A percentile compares a stretch with the other conserved stretches of the same genome.
Conservation (phyloP, 129 eudicot genomes). For the Helianthus tuberosus region DNA sequence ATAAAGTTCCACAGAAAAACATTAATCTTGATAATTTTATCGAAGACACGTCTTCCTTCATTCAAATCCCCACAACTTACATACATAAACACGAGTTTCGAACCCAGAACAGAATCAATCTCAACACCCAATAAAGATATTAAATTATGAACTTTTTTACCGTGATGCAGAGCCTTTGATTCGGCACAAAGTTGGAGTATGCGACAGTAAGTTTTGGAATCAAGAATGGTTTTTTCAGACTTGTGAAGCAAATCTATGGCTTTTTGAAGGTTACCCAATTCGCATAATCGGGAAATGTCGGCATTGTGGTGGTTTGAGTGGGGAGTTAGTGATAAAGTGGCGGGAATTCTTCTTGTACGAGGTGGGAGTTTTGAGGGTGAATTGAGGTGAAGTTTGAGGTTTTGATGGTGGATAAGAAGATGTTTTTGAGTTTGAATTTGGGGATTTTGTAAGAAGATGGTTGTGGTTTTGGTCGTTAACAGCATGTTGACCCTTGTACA, state of each 20-base stretch:
- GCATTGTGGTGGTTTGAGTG: constrained; percentile 25
- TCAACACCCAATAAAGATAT: constrained; percentile 30
- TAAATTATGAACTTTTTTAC: constrained; percentile 48
- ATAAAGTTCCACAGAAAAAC: constrained; percentile 70
- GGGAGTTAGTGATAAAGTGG: neutral
- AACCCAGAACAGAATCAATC: constrained; percentile 47
- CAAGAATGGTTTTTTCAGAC: constrained; percentile 39
- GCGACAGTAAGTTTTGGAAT: constrained; percentile 46
- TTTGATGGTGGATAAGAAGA: constrained; percentile 14
- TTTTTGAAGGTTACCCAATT: constrained; percentile 51
- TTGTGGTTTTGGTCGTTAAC: constrained; percentile 23
- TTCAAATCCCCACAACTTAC: constrained; percentile 70
- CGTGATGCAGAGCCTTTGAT: constrained; percentile 48
- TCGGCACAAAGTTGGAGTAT: constrained; percentile 72
- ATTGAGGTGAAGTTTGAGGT: neutral
- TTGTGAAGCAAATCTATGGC: constrained; percentile 49
- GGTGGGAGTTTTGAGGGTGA: constrained; percentile 30
- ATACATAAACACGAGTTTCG: constrained; percentile 79
- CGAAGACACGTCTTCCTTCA: constrained; percentile 53
- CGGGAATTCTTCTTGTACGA: constrained; percentile 10
- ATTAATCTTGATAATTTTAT: constrained; percentile 43
- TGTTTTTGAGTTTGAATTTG: constrained; percentile 9
- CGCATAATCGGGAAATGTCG: constrained; percentile 45
- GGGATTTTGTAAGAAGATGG: constrained; percentile 5
- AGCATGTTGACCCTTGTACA: constrained; percentile 21